phyloP scores from a whole-genome alignment of 257 asterid genomes.

The Penstemon barbatus region DNA sequence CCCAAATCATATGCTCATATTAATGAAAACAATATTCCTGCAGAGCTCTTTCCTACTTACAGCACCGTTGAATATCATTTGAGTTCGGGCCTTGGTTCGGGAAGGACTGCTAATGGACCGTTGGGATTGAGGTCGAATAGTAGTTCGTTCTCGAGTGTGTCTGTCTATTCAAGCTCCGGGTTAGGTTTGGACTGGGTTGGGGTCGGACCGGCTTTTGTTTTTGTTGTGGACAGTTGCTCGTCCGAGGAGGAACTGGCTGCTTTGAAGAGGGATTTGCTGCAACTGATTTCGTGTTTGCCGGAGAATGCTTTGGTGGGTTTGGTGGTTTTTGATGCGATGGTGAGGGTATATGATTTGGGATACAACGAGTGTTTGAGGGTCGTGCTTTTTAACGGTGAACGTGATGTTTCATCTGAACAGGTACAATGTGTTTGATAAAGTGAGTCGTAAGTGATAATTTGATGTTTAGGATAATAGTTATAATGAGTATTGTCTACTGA shows the following conservation, averaged over 20 bases:
- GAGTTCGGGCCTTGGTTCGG: constrained; percentile 35
- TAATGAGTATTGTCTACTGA: constrained; percentile 19
- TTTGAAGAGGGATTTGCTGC: constrained; percentile 80
- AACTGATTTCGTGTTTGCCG: constrained; percentile 58
- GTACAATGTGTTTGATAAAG: constrained; percentile 36
- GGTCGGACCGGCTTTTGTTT: constrained; percentile 73
- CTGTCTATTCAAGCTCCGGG: constrained; percentile 42
- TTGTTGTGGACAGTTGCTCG: constrained; percentile 78
- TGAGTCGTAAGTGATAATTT: not conserved
- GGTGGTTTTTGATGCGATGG: constrained; percentile 90
- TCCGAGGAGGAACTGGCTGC: constrained; percentile 62
- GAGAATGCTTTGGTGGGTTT: constrained; percentile 85
- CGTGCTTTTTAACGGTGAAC: constrained; percentile 77
- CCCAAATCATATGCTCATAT: constrained; percentile 66
- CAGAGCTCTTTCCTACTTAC: constrained; percentile 95
- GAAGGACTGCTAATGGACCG: constrained; percentile 40
- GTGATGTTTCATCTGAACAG: constrained; percentile 74
- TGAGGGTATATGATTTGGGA: constrained; percentile 83
- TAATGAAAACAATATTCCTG: constrained; percentile 77
- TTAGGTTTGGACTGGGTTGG: constrained; percentile 47
- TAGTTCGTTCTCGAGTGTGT: constrained; percentile 47
- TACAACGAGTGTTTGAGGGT: constrained; percentile 65
- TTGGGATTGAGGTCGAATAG: constrained; percentile 44
- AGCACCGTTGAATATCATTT: constrained; percentile 86
- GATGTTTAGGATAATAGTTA: not conserved